phyloP scores from a whole-genome alignment of 2,329 filamentous ascomycete genomes.

The Fusarium virguliforme region DNA sequence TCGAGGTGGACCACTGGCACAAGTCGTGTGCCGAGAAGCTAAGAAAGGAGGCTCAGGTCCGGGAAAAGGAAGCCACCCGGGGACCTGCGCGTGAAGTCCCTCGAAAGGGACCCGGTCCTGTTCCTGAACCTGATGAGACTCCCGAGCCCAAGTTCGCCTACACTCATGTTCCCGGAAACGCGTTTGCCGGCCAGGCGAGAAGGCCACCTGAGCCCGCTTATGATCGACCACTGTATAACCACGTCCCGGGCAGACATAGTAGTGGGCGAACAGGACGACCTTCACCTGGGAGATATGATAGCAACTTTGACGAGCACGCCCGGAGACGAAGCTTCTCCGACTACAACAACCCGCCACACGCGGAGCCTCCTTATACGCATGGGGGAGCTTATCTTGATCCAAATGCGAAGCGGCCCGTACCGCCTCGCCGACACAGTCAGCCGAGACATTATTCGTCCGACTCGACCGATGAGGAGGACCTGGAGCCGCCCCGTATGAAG shows the following conservation, averaged over 20 bases:
- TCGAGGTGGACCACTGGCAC: slow-evolving; percentile 90
- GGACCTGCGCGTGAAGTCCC: slow-evolving; percentile 22
- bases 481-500: slow-evolving; percentile 50
- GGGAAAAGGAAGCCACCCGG: slow-evolving; percentile 54
- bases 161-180: slow-evolving; percentile 53
- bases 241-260: slow-evolving; percentile 59
- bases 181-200: slow-evolving; percentile 51
- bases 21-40: slow-evolving; percentile 81
- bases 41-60: slow-evolving; percentile 70
- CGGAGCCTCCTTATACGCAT: slow-evolving; percentile 51
- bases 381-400: slow-evolving; percentile 57
- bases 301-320: slow-evolving; percentile 60
- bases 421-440: slow-evolving; percentile 66
- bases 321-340: slow-evolving; percentile 69
- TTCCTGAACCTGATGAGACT: slow-evolving; percentile 50
- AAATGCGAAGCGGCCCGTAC: slow-evolving; percentile 51
- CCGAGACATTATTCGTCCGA: slow-evolving; percentile 61
- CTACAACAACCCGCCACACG: slow-evolving; percentile 59
- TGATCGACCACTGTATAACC: slow-evolving; percentile 59
- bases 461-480: slow-evolving; percentile 61
- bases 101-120: slow-evolving; percentile 48
- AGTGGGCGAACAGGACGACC: slow-evolving; percentile 54
- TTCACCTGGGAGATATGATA: slow-evolving; percentile 56
- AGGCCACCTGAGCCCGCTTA: slow-evolving; percentile 55
- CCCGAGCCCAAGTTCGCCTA: slow-evolving; percentile 59